Evolutionary conservation across 2,329 filamentous ascomycete species (phyloP).

Genomic region (Pezicula radicicola): DNA sequence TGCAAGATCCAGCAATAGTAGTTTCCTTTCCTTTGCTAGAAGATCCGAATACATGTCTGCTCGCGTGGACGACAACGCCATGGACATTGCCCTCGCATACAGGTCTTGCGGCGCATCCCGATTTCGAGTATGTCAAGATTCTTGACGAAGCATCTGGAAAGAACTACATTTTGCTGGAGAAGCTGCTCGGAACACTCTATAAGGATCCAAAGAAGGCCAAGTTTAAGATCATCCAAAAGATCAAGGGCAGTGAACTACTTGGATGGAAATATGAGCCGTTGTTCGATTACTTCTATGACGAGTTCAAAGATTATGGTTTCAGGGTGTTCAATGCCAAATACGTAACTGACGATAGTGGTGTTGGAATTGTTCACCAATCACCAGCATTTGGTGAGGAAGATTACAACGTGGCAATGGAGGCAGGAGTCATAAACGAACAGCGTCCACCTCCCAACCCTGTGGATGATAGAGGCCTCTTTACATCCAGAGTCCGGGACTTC

Average conservation of each 20-base stretch:
- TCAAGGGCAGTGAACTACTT: conserved; percentile 80
- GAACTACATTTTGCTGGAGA: conserved; percentile 81
- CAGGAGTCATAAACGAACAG: conserved; percentile 73
- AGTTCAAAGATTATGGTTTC: conserved; percentile 84
- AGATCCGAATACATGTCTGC: conserved; percentile 69
- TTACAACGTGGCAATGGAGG: conserved; percentile 77
- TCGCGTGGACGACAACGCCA: conserved; percentile 93
- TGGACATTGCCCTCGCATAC: conserved; percentile 82
- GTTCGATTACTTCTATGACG: conserved; percentile 85
- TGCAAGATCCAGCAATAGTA: conserved; percentile 86
- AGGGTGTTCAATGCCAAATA: conserved; percentile 79
- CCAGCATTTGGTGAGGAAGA: conserved; percentile 96
- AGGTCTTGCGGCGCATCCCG: conserved; percentile 73
- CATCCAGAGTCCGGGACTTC: conserved; percentile 73
- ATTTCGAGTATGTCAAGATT: conserved; percentile 87
- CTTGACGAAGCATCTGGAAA: conserved; percentile 78
- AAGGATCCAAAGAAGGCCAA: conserved; percentile 96
- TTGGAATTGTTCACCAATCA: conserved; percentile 90
- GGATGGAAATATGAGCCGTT: conserved; percentile 85
- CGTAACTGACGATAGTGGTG: conserved; percentile 86
- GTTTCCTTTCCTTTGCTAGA: conserved; percentile 82
- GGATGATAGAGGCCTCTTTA: conserved; percentile 81
- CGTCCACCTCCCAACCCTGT: conserved; percentile 86
- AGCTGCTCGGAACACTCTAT: conserved; percentile 77
- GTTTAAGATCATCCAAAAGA: conserved; percentile 75